Conservation (phyloP, 169 alveolate species). For the Plasmodium knowlesi region DNA sequence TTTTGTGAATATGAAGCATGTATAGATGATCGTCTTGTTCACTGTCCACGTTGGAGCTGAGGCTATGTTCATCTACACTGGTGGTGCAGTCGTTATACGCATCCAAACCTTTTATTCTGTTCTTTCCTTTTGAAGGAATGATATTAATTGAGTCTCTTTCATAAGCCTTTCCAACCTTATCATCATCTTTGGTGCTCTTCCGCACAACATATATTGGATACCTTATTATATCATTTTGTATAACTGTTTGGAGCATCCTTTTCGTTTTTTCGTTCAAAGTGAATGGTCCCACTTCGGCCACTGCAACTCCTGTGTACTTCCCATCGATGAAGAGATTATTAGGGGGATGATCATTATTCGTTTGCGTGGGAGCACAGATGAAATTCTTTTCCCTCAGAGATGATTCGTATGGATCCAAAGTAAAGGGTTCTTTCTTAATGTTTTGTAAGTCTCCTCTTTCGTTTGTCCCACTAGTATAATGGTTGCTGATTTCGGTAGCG, state of each 20-base stretch:
- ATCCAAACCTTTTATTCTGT: background rate
- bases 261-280: conserved; percentile 33
- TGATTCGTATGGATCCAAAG: background rate
- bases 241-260: conserved; percentile 19
- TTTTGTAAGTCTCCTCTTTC: background rate
- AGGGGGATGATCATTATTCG: background rate
- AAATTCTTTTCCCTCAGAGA: conserved; percentile 3
- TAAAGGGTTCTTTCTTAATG: background rate
- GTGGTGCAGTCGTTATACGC: background rate
- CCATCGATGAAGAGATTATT: background rate
- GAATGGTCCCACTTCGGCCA: conserved; percentile 63
- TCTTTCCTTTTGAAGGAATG: background rate
- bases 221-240: conserved; percentile 34
- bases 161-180: background rate
- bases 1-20: conserved; percentile 48
- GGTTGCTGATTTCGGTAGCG: background rate
- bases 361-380: background rate
- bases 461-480: background rate
- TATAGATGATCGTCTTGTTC: conserved; percentile 24
- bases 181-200: background rate
- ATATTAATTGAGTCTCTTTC: background rate
- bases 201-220: conserved; percentile 39
- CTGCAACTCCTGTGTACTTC: conserved; percentile 43
- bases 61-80: conserved; percentile 1
- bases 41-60: conserved; percentile 13